Conservation (phyloP, 208 protist genomes). For the Angomonas deanei region DNA sequence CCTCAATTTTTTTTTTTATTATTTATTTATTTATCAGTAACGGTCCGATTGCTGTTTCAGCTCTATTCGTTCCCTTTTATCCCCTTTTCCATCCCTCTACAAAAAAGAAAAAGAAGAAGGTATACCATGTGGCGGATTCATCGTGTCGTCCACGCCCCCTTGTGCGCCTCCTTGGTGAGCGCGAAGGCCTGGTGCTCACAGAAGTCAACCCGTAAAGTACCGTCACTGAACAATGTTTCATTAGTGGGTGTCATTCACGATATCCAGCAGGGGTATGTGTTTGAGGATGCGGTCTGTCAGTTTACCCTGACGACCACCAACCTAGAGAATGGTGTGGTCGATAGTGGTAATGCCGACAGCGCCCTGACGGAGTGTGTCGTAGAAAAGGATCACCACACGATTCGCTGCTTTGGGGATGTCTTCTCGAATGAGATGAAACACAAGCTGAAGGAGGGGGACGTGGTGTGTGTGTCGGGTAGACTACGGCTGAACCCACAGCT, state of each 20-base stretch:
- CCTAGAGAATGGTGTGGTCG: conserved; percentile 44
- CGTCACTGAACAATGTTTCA: conserved; percentile 83
- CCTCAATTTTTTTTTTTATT: too few species aligned
- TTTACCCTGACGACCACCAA: conserved; percentile 89
- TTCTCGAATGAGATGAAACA: conserved; percentile 75
- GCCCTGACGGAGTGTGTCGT: conserved; percentile 62
- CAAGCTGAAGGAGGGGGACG: conserved; percentile 76
- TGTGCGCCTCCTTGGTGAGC: not conserved
- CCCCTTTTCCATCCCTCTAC: too few species aligned
- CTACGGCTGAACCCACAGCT: conserved; percentile 87
- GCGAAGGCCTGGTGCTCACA: not conserved
- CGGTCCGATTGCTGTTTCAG: too few species aligned
- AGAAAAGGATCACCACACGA: conserved; percentile 89
- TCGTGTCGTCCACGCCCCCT: too few species aligned
- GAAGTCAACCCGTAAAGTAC: not conserved
- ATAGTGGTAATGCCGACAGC: not conserved
- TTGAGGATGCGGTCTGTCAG: conserved; percentile 87
- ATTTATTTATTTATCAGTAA: too few species aligned
- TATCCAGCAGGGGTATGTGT: conserved; percentile 86
- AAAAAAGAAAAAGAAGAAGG: not conserved
- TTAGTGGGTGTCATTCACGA: conserved; percentile 89
- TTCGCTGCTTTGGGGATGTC: conserved; percentile 87
- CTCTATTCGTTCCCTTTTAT: too few species aligned
- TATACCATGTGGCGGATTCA: too few species aligned
- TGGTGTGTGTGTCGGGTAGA: conserved; percentile 83